Conservation (phyloP, 2,329 filamentous ascomycete genomes). For the Fusarium nurragi region DNA sequence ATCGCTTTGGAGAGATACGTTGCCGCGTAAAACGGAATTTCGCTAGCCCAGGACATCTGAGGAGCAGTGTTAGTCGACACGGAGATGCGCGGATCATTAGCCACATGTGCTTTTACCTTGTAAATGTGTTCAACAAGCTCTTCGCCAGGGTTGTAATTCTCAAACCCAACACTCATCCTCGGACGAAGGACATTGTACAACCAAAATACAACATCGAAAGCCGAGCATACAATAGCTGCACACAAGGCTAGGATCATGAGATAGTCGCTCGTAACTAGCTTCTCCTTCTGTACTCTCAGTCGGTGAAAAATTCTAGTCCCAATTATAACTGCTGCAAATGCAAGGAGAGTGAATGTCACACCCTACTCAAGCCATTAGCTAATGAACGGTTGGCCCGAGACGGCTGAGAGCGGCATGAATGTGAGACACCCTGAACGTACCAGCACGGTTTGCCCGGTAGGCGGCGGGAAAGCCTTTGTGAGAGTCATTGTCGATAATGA, state of each 20-base stretch:
- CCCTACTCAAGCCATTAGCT: slow-evolving; percentile 1
- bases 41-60: slow-evolving; percentile 32
- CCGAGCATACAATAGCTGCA: slow-evolving; percentile 10
- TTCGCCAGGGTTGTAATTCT: slow-evolving; percentile 10
- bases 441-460: slow-evolving; percentile 12
- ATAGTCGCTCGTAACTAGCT: slow-evolving; percentile 19
- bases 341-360: slow-evolving; percentile 13
- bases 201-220: slow-evolving; percentile 19
- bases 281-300: slow-evolving; percentile 14
- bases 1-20: slow-evolving; percentile 28
- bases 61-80: not conserved
- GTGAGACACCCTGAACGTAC: slow-evolving; percentile 4
- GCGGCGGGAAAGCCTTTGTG: slow-evolving; percentile 22
- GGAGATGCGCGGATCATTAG: accelerated
- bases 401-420: not conserved
- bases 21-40: slow-evolving; percentile 28
- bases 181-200: slow-evolving; percentile 21
- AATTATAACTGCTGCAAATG: slow-evolving; percentile 8
- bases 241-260: slow-evolving; percentile 22
- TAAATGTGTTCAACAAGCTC: slow-evolving; percentile 27
- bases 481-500: slow-evolving; percentile 20
- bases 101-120: not conserved
- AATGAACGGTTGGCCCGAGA: not conserved
- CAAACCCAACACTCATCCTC: slow-evolving; percentile 20
- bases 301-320: slow-evolving; percentile 17